phyloP scores from a whole-genome alignment of 1,139 yeast genomes.

The Geotrichum bryndzae region DNA sequence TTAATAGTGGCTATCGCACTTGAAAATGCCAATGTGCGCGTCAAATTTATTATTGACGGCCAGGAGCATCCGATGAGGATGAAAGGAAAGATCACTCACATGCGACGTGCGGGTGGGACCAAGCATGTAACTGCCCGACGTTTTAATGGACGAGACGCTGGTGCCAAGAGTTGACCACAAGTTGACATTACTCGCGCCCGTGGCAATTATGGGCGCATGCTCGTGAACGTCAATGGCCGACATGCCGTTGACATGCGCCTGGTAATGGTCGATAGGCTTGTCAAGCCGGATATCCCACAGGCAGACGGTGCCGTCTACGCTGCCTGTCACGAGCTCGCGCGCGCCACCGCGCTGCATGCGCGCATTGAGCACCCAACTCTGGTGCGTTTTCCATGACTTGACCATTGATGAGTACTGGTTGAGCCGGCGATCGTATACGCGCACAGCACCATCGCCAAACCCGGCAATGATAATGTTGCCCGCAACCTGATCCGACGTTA shows the following conservation, averaged over 20 bases:
- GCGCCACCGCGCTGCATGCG: constrained; percentile 97
- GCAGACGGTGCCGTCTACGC: constrained; percentile 75
- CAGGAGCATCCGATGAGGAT: constrained; percentile 91
- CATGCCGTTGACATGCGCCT: constrained; percentile 57
- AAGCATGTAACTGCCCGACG: constrained; percentile 40
- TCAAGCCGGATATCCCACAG: constrained; percentile 83
- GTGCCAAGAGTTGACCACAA: constrained; percentile 87
- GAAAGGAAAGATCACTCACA: constrained; percentile 66
- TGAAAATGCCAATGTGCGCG: constrained; percentile 62
- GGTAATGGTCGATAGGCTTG: constrained; percentile 60
- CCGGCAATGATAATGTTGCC: constrained; percentile 92
- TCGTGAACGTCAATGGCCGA: constrained; percentile 82
- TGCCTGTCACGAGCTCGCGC: constrained; percentile 78
- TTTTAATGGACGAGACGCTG: constrained; percentile 54
- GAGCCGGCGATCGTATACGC: constrained; percentile 85
- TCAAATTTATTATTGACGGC: constrained; percentile 84
- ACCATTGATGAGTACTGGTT: constrained; percentile 86
- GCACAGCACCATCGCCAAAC: constrained; percentile 83
- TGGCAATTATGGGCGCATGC: constrained; percentile 88
- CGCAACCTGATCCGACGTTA: constrained; percentile 92
- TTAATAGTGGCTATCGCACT: constrained; percentile 34
- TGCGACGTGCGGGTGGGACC: constrained; percentile 39
- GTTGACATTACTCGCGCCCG: constrained; percentile 77
- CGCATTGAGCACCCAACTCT: constrained; percentile 66
- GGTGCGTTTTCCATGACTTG: constrained; percentile 61